Evolutionary conservation across 768 basidiomycete species (phyloP).

Genomic region (Botryobasidium botryosum): DNA sequence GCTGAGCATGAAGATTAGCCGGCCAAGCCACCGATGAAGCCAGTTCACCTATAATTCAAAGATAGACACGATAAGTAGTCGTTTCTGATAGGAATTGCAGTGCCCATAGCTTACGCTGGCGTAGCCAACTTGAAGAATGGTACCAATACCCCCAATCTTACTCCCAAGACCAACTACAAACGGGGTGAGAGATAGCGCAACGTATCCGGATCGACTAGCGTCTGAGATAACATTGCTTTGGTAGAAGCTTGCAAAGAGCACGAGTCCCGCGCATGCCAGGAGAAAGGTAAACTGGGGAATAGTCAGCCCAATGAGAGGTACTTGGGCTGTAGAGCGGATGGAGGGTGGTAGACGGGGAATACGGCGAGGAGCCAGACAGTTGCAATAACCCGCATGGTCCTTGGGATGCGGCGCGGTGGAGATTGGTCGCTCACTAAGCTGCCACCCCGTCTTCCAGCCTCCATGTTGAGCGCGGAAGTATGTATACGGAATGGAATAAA

Average conservation of each 20-base stretch:
- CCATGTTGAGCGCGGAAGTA: neutral
- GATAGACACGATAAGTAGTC: neutral
- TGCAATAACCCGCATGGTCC: neutral
- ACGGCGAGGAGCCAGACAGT: neutral
- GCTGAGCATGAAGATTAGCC: neutral
- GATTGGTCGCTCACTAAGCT: neutral
- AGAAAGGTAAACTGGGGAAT: neutral
- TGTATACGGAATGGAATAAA: neutral
- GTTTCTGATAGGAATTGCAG: neutral
- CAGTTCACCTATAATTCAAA: constrained; percentile 6
- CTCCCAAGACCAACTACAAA: neutral
- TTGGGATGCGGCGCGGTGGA: neutral
- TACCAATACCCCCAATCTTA: neutral
- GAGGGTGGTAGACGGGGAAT: neutral
- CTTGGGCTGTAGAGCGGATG: neutral
- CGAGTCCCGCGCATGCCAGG: neutral
- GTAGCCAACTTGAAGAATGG: neutral
- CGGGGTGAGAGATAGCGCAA: neutral
- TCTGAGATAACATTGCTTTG: neutral
- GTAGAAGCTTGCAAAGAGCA: neutral
- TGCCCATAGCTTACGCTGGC: neutral
- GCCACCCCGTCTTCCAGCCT: neutral
- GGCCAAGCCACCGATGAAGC: constrained; percentile 2
- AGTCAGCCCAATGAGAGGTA: neutral
- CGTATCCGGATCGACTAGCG: neutral